Percentiles rank a stretch among this genome's conserved stretches.
These are phyloP conservation scores for Marasmius tenuissimus DNA, from an alignment of 1,284 basidiomycete species.

Conservation along the genomic window DNA sequence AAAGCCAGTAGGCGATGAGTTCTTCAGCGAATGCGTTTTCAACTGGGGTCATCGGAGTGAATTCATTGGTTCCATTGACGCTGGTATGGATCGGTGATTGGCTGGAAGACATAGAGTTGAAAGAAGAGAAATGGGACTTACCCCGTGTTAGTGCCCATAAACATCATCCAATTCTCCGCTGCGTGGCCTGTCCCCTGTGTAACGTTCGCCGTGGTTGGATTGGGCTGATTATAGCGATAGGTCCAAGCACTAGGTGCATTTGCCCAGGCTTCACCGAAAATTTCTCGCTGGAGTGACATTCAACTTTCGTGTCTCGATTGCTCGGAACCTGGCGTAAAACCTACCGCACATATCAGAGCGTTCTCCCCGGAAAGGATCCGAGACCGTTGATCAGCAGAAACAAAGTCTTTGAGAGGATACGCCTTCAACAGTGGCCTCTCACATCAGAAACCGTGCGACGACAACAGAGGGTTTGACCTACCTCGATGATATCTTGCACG, in stretches of 20 bases:
- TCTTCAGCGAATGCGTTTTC: slow-evolving; percentile 51
- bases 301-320: not conserved
- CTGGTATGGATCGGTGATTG: slow-evolving; percentile 22
- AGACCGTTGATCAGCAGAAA: slow-evolving; percentile 35
- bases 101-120: not conserved
- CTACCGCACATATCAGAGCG: slow-evolving; percentile 47
- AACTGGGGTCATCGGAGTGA: slow-evolving; percentile 36
- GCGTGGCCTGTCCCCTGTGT: slow-evolving; percentile 38
- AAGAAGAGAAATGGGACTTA: slow-evolving; percentile 21
- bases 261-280: slow-evolving; percentile 42
- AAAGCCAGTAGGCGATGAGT: slow-evolving; percentile 54
- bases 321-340: slow-evolving; percentile 13
- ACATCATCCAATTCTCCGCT: slow-evolving; percentile 67
- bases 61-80: slow-evolving; percentile 43
- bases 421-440: not conserved
- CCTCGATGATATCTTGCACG: slow-evolving; percentile 35
- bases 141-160: slow-evolving; percentile 58
- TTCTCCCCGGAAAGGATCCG: slow-evolving; percentile 49
- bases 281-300: slow-evolving; percentile 35
- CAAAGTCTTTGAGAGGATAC: slow-evolving; percentile 40
- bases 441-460: not conserved
- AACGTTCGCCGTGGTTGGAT: slow-evolving; percentile 26
- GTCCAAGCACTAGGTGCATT: slow-evolving; percentile 15
- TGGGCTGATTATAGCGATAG: slow-evolving; percentile 44
- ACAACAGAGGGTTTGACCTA: slow-evolving; percentile 21